These are phyloP conservation scores for Cornus suecica DNA, from an alignment of 148 eudicot species.

Conservation along the genomic window DNA sequence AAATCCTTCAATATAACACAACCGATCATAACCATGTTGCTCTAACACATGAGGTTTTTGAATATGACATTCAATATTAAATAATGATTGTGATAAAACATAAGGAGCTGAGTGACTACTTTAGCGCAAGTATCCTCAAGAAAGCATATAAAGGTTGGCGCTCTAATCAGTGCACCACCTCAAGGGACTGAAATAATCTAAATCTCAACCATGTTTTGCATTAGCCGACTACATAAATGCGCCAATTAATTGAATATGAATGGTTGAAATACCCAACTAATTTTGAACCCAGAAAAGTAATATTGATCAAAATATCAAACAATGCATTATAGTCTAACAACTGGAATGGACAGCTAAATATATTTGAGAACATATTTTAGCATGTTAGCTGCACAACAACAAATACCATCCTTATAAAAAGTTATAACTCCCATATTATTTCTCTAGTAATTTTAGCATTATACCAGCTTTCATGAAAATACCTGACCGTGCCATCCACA, in stretches of 20 bases:
- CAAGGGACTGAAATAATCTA: not conserved
- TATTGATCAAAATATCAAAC: not conserved
- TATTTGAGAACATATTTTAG: not conserved
- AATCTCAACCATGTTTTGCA: not conserved
- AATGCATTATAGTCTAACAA: not conserved
- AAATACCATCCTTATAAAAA: not conserved
- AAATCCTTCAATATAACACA: slow-evolving; percentile 59
- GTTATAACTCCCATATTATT: not conserved
- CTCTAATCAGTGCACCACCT: not conserved
- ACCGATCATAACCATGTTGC: no score
- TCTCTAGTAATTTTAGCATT: not conserved
- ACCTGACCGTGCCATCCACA: slow-evolving; percentile 96
- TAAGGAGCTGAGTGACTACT: not conserved
- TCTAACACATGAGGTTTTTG: not conserved
- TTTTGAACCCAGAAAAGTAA: not conserved
- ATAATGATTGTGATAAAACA: not conserved
- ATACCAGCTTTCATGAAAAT: slow-evolving; percentile 12
- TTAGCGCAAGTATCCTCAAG: not conserved
- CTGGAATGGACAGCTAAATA: not conserved
- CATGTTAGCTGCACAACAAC: not conserved
- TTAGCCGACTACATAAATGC: not conserved
- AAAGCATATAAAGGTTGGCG: not conserved
- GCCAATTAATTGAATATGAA: not conserved
- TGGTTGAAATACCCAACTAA: not conserved
- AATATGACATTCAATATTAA: no score